Base-by-base conservation (phyloP, 176 grass and related monocot species). In the Tuctoria greenei region DNA sequence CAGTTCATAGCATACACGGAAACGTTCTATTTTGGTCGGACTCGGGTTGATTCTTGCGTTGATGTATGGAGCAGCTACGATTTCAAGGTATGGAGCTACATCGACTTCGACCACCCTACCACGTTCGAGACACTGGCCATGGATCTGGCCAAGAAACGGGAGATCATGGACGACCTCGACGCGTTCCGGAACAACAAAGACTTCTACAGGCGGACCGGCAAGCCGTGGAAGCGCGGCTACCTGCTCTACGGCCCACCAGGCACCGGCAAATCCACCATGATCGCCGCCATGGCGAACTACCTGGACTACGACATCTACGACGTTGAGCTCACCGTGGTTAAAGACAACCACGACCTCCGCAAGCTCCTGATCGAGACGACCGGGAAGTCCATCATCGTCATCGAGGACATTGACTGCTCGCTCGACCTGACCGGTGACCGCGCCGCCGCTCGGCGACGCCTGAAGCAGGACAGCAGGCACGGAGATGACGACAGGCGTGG, bases 401-500 rank as follows among this genome's bases (percentile, higher is more conserved):
- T 97, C 56, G 93, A 97, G 82, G 90, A 97, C 80, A 90, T 93
- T 38, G 87, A 97, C 73, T 88, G 93, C 71, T 90, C 93, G 0
- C 79, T 97, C 74, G 82, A 97, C 39, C 79, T 93, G 65, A 93
- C 90, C 25, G 84, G 87, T 14, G 10, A 7, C 39, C 83, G 69
- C 23, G 83, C 26, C 59, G 76, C n/a, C n/a, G 31, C 31, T 1
- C 31, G 31, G 31, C 31, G 31, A 31, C 31, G 31, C 3, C 31
- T 31, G 31, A 31, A 31, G 31, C 31, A 31, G 2, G 31, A 31
- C 31, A 3, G 31, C 31, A 3, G 31, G 31, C 31, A 31, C 31
- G 31, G 2, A 31, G 31, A 31, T 31, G 31, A 31, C 31, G 31
- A 73, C 7, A 23, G 12, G 20, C 37, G 36, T 10, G 31, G 25